Percentiles rank a stretch among this genome's conserved stretches.
Conservation (phyloP, 202 grass and related monocot species). For the Saccharum hybrid region DNA sequence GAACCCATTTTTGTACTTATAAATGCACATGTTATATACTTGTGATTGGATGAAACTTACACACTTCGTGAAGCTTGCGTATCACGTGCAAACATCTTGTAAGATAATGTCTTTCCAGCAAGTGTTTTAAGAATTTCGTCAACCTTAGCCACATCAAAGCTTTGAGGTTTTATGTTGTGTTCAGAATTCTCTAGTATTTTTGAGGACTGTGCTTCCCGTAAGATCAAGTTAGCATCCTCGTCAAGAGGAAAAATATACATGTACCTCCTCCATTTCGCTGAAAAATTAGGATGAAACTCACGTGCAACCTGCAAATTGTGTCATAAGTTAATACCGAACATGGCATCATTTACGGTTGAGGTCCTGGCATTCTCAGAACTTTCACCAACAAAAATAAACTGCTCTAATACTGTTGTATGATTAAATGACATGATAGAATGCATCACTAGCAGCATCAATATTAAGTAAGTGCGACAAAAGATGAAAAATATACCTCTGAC, state of each 20-base stretch:
- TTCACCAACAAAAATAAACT: background rate
- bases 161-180: conserved; percentile 47
- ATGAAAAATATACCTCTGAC: conserved; percentile 54
- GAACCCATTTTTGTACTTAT: conserved; percentile 3
- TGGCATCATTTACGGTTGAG: background rate
- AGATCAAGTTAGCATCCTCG: conserved; percentile 41
- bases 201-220: conserved; percentile 36
- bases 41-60: conserved; percentile 52
- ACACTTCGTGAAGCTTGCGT: conserved; percentile 87
- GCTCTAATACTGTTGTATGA: background rate
- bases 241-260: conserved; percentile 94
- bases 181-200: conserved; percentile 35
- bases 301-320: conserved; percentile 68
- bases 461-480: background rate
- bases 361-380: conserved; percentile 17
- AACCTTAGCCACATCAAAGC: conserved; percentile 77
- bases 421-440: background rate
- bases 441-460: conserved; percentile 7
- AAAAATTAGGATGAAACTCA: conserved; percentile 96
- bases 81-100: conserved; percentile 92
- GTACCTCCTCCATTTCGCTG: conserved; percentile 91
- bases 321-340: conserved; percentile 29
- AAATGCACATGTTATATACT: background rate
- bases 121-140: conserved; percentile 72
- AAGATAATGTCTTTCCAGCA: conserved; percentile 79